Evolutionary conservation across 306 rosid species (phyloP), one percentile per base, ranked within the genome.

Genomic region (Gleditsia sinensis): DNA sequence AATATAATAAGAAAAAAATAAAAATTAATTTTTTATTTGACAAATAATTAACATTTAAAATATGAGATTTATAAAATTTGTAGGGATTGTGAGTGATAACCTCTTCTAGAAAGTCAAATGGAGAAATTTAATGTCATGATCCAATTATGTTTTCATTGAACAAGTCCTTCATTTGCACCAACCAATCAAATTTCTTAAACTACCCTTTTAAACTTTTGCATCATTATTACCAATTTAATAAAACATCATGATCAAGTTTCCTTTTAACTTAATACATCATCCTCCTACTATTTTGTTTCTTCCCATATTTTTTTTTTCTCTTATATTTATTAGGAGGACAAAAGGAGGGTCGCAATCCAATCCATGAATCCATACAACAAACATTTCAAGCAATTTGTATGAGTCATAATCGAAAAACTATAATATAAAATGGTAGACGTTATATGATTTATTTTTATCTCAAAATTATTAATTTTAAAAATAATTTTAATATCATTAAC

Each of bases 71-170:
- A 30, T 2, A 30, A 30, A 30, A 2, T 30, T 30, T 2, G 3
- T 30, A 30, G 33, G 4, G 2, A 4, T 4, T 2, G 4, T 0
- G 4, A 16, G 9, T 48, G 9, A 9, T 14, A 25, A n/a, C 24
- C n/a, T 65, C 42, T 39, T 28, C 7, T 10, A 24, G 53, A 65
- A 65, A 69, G n/a, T 21, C 5, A 6, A 6, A 39, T 50, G 40
- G 46, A 17, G 28, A 50, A 72, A 55, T 11, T 10, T 25, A 0
- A 63, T 9, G 68, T 63, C 71, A n/a, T 25, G 62, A 40, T 46
- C 81, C 66, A 25, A 32, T 67, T 45, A 76, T 34, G 64, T 51
- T 72, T 56, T 28, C 70, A 63, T 55, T 32, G 6, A 63, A 69
- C 28, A 5, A 17, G 36, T 20, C 50, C 19, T 58, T 50, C 43